Base-by-base conservation (phyloP, 2,329 filamentous ascomycete genomes). In the Verticillium longisporum region DNA sequence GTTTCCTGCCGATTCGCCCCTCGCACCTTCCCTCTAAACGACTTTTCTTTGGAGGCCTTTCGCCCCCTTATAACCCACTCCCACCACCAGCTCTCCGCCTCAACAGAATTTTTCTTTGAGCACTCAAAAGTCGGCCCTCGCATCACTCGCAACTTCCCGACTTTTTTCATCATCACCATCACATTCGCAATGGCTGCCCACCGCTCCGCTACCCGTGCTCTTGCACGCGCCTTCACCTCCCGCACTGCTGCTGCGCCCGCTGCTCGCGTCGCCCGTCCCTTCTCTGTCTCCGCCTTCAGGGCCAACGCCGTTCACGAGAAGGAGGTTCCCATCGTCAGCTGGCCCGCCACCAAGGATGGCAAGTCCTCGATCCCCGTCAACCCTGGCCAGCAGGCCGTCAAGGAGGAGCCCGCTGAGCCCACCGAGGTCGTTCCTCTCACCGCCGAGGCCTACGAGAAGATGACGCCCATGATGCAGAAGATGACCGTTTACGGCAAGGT, bases 401-500 rank as follows among this genome's bases (percentile, higher is more conserved):
- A 36, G 41, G 38, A 33, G 32, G 41, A 34, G 15, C 69, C 70
- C 14, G 67, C 73, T 54, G 80, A 83, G 67, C 74, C 82, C 58
- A 78, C 81, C 56, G 70, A 74, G 14, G 77, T 86, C 57, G 68
- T 75, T 32, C 84, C 84, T 21, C 77, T 88, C 55, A 78, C 77
- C 65, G 75, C 80, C 63, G 77, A 80, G 68, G 77, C 84, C 60
- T 86, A 79, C 73, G 73, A 80, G 57, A 73, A 78, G 54, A 78
- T 65, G 71, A 83, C 87, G 5, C 80, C 82, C 34, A 91, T 87
- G 38, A 79, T 91, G 75, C 81, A 86, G 75, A 88, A 83, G 74
- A 88, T 90, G 81, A 85, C 81, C 59, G 80, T 91, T 63, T 83
- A 83, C 72, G 87, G 80, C 71, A 91, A 91, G 81, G 84, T 88